Evolutionary conservation across 2,329 filamentous ascomycete species (phyloP), one percentile per base, ranked within the genome.

Genomic region (Neoarthrinium moseri): DNA sequence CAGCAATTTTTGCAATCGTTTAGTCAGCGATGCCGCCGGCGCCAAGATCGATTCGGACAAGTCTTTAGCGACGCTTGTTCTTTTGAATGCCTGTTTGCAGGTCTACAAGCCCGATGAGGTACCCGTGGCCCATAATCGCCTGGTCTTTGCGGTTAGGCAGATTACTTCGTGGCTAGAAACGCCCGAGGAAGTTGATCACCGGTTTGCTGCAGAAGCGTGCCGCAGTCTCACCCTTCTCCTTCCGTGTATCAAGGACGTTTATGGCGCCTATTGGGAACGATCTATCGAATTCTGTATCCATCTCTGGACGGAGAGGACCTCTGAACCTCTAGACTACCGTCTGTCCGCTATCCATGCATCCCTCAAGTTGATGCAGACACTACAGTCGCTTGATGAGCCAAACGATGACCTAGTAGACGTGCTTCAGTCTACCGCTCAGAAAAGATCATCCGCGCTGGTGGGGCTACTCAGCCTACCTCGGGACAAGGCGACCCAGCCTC

Each of bases 391-490:
- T 0, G 74, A 82, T 15, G 86, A 91, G 15, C 77, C 85, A 2
- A 96, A 96, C 51, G 92, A 97, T 51, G 92, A 97, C 61, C 75
- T 96, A 1, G 69, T 83, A 12, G 91, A 96, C 57, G 82, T 83
- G 0, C 78, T 92, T 59, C 77, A 78, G 43, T 78, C 84, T 11
- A 75, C 78, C 8, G 72, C 79, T n/a, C 65, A 75, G 15, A 63
- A 67, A 0, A 77, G 86, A 29, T 79, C 80, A 2, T 62, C 69
- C 4, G 80, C 77, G 1, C 60, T 94, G 3, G 66, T 91, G 13
- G 70, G 75, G 7, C 70, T 91, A 1, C 77, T 95, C 17, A 82
- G 81, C 34, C 57, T 78, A 2, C 64, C 70, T 2, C 65, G 75
- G 11, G 65, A 64, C 1, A 60, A 62, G 4, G 61, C 63, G 4